Evolutionary conservation across 2,329 filamentous ascomycete species (phyloP).

Genomic region (Acrocalymma vagum): DNA sequence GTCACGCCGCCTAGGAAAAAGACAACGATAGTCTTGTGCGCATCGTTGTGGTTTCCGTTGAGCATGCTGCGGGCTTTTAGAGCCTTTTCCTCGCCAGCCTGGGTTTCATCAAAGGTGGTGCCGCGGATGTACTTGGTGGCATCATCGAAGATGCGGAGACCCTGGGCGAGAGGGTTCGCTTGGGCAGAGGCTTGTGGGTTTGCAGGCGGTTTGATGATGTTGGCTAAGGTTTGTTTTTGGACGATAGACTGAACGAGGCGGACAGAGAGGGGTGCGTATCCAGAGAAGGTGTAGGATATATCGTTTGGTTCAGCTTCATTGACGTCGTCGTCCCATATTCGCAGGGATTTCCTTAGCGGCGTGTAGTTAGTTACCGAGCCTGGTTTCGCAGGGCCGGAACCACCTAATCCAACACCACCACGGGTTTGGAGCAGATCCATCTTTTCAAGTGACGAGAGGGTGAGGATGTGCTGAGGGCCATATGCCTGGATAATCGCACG

Average conservation of each 20-base stretch:
- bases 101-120: constrained; percentile 88
- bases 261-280: constrained; percentile 92
- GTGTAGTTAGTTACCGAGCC: constrained; percentile 80
- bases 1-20: constrained; percentile 98
- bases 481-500: constrained; percentile 90
- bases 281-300: constrained; percentile 96
- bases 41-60: constrained; percentile 66
- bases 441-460: constrained; percentile 86
- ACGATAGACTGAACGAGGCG: constrained; percentile 91
- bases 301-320: constrained; percentile 95
- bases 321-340: constrained; percentile 94
- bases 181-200: constrained; percentile 44
- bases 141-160: constrained; percentile 95
- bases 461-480: constrained; percentile 92
- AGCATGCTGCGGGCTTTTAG: constrained; percentile 85
- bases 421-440: constrained; percentile 81
- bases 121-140: constrained; percentile 86
- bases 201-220: constrained; percentile 62
- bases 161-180: constrained; percentile 71
- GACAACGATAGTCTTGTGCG: constrained; percentile 86
- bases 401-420: constrained; percentile 54
- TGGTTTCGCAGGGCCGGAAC: constrained; percentile 48
- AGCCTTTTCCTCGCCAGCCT: constrained; percentile 92
- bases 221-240: constrained; percentile 83
- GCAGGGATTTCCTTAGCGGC: constrained; percentile 83